Base-by-base conservation (phyloP, 331 rosid species). In the Malus hybrid region DNA sequence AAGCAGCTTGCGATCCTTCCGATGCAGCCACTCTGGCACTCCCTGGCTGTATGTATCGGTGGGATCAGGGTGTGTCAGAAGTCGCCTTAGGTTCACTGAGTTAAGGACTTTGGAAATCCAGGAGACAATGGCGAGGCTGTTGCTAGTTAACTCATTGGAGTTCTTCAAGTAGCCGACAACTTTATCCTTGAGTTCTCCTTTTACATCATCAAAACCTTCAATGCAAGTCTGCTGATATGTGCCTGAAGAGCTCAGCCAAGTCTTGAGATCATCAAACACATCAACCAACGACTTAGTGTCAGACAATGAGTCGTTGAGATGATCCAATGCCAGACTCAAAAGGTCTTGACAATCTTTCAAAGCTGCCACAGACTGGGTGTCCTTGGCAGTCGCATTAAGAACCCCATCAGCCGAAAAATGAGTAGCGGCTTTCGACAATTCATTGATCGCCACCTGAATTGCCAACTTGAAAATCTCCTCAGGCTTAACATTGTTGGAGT, bases 241-340 rank as follows among this genome's bases (percentile, higher is more conserved):
- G 10, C 84, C 93, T 53, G 96, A 88, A 55, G 93, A 82, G 80
- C 90, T 90, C 62, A 90, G 77, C 98, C 96, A 89, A 16, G 98
- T 93, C 73, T 70, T 68, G 33, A 93, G 89, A 72, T 90, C 95
- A 6, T 87, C 93, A 63, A 83, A 48, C n/a, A 66, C 85, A 50
- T 85, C 81, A 70, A 79, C 5, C 52, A 90, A 62, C 3, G 95
- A 84, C 10, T 67, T 72, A 1, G 70, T 75, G 16, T 80, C 76
- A 7, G 83, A 63, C 74, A 90, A 18, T 2, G 95, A 80, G 20
- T 10, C 48, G 26, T 84, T 84, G n/a, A 93, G 72, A 86, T 90
- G 88, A 85, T 93, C 96, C 70, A 76, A 24, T 0, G 96, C 89
- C 24, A 89, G 82, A 26, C 74, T 84, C 75, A 90, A 53, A 68